These are phyloP conservation scores for Forsythia suspensa DNA, from an alignment of 257 asterid species.

Conservation along the genomic window DNA sequence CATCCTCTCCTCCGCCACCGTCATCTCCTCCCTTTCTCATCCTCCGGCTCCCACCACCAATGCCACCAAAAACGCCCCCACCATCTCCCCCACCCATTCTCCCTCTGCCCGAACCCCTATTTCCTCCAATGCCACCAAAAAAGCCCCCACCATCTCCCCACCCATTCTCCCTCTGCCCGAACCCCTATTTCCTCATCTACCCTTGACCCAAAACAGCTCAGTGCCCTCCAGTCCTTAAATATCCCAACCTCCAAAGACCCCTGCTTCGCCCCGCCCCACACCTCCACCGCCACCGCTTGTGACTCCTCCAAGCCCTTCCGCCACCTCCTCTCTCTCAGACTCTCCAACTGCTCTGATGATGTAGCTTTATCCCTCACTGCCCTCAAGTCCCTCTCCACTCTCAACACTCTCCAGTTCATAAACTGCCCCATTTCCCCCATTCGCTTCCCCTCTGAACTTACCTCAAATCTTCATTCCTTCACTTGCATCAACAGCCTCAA, in stretches of 20 bases:
- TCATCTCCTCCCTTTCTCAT: background rate
- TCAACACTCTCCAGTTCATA: conserved; percentile 55
- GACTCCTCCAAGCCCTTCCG: conserved; percentile 75
- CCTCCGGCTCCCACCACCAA: conserved; percentile 13
- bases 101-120: conserved; percentile 13
- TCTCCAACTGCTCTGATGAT: conserved; percentile 81
- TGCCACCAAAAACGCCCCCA: conserved; percentile 32
- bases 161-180: too few species aligned
- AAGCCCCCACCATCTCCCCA: conserved; percentile 22
- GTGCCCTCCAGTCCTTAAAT: conserved; percentile 78
- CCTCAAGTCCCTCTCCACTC: conserved; percentile 75
- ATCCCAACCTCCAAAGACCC: conserved; percentile 70
- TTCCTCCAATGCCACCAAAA: conserved; percentile 36
- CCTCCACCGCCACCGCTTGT: conserved; percentile 54
- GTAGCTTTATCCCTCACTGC: conserved; percentile 63
- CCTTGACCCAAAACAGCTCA: conserved; percentile 80
- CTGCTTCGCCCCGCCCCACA: conserved; percentile 52
- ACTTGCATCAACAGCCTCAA: conserved; percentile 70
- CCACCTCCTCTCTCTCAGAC: conserved; percentile 75
- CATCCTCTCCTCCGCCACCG: background rate
- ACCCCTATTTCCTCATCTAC: conserved; percentile 44
- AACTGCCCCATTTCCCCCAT: conserved; percentile 76
- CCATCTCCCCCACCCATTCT: conserved; percentile 17
- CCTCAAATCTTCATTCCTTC: conserved; percentile 59
- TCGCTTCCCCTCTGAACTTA: conserved; percentile 65